These are phyloP conservation scores for Candida xiaguanensis DNA, from an alignment of 805 yeast species.

Conservation along the genomic window DNA sequence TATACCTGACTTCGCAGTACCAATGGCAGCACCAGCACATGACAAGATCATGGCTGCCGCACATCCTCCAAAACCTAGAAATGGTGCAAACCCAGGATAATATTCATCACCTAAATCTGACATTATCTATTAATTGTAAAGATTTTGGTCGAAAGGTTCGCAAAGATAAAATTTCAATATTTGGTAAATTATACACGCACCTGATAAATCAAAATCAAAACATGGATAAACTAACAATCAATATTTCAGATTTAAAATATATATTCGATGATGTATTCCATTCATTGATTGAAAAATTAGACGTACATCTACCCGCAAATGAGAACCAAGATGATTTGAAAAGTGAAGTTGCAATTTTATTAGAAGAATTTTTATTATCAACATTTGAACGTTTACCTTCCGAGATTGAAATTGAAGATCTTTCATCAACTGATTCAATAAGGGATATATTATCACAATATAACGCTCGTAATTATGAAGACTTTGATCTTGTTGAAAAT, in stretches of 20 bases:
- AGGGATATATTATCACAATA: conserved; percentile 30
- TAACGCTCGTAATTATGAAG: conserved; percentile 50
- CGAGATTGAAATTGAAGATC: conserved; percentile 58
- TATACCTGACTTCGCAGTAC: conserved; percentile 96
- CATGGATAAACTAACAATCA: conserved; percentile 7
- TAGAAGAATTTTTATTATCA: conserved; percentile 46
- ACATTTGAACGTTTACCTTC: conserved; percentile 56
- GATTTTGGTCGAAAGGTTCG: neutral
- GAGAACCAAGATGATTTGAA: conserved; percentile 46
- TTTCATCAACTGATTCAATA: neutral
- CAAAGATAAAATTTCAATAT: neutral
- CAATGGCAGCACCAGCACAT: conserved; percentile 98
- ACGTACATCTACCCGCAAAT: conserved; percentile 44
- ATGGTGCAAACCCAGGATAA: conserved; percentile 92
- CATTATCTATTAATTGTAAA: conserved; percentile 5
- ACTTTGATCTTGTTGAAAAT: conserved; percentile 65
- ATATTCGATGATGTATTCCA: conserved; percentile 42
- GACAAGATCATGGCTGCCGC: conserved; percentile 87
- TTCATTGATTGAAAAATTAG: conserved; percentile 43
- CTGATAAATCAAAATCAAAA: conserved; percentile 1
- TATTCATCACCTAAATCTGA: conserved; percentile 47
- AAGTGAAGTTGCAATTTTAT: conserved; percentile 36
- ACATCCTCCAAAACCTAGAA: conserved; percentile 97
- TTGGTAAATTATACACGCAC: neutral
- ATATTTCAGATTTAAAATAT: conserved; percentile 47